Conservation (phyloP, 83 land plant genomes). For the Thuja plicata region DNA sequence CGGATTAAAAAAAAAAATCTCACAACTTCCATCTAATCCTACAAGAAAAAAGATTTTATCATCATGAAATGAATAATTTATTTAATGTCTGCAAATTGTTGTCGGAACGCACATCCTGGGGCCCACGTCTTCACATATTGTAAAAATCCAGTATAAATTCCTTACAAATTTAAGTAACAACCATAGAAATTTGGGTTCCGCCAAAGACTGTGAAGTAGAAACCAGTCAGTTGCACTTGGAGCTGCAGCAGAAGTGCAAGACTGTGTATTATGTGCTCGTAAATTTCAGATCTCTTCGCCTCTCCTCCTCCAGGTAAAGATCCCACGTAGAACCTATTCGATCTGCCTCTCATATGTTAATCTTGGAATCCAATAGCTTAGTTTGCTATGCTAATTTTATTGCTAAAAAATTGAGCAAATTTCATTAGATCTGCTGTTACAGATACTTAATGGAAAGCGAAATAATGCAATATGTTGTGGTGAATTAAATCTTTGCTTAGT, state of each 20-base stretch:
- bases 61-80: too few relatives aligned
- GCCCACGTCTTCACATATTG: too few relatives aligned
- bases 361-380: not conserved
- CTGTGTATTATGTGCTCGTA: not conserved
- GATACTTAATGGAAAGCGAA: not conserved
- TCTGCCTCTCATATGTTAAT: not conserved
- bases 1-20: too few relatives aligned
- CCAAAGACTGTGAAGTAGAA: not conserved
- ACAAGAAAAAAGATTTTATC: too few relatives aligned
- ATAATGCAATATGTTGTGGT: not conserved
- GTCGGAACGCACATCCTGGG: too few relatives aligned
- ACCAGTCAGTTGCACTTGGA: not conserved
- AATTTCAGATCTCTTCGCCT: not conserved
- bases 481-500: not conserved
- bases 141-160: not conserved
- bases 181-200: not conserved
- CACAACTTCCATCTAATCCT: too few relatives aligned
- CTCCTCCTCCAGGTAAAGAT: constrained; percentile 5
- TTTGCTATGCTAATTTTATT: not conserved
- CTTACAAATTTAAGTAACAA: not conserved
- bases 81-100: too few relatives aligned
- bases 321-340: not conserved
- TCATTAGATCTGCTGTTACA: not conserved
- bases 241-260: not conserved
- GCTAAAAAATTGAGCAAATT: not conserved